Percentiles rank a stretch among this genome's conserved stretches.
Conservation (phyloP, 495 filamentous ascomycete genomes). For the Rhizodiscina lignyota region DNA sequence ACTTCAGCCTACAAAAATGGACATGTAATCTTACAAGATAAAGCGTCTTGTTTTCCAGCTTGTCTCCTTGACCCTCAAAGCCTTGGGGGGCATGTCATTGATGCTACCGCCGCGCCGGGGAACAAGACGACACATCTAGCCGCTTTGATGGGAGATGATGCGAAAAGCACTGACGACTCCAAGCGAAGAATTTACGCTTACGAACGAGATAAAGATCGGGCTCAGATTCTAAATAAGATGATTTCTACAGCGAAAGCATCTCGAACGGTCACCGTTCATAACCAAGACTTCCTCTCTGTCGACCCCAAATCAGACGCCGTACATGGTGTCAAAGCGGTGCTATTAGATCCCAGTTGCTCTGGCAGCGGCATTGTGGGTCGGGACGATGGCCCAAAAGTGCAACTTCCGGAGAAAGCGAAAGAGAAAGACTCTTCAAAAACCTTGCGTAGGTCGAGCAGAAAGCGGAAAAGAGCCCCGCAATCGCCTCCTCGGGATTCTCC, state of each 20-base stretch:
- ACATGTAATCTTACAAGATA: constrained; percentile 80
- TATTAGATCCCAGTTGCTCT: constrained; percentile 87
- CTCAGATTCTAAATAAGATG: constrained; percentile 67
- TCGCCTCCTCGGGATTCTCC: background rate
- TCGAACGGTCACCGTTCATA: constrained; percentile 42
- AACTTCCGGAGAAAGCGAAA: constrained; percentile 23
- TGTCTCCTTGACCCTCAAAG: constrained; percentile 51
- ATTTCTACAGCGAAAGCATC: constrained; percentile 56
- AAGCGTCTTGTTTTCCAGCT: constrained; percentile 90
- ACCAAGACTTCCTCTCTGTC: constrained; percentile 63
- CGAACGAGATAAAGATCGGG: constrained; percentile 49
- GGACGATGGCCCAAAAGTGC: constrained; percentile 50
- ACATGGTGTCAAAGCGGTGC: constrained; percentile 46
- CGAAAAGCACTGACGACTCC: constrained; percentile 3
- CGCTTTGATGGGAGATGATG: constrained; percentile 35
- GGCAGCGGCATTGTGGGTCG: constrained; percentile 87
- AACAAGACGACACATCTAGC: constrained; percentile 96
- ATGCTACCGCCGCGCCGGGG: constrained; percentile 84
- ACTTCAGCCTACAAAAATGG: constrained; percentile 57
- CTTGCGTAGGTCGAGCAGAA: background rate
- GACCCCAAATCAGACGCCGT: constrained; percentile 40
- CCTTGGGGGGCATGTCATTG: constrained; percentile 56
- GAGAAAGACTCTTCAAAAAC: background rate
- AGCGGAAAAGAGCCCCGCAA: constrained; percentile 10
- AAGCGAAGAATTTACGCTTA: constrained; percentile 39